Conservation (phyloP, 2,329 filamentous ascomycete genomes). For the Hymenoscyphus infarciens region DNA sequence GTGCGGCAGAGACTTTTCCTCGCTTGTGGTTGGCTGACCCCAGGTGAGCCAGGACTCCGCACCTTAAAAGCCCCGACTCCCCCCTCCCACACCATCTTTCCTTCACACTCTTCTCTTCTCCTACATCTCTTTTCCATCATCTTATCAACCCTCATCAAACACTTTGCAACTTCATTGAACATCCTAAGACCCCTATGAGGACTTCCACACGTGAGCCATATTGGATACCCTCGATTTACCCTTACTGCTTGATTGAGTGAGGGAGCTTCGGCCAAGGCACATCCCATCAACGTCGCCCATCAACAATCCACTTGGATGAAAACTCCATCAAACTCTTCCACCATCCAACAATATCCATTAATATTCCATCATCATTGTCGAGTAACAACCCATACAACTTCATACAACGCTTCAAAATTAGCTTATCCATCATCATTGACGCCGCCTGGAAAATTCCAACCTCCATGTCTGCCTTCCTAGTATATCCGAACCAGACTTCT, state of each 20-base stretch:
- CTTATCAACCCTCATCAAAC: slow-evolving; percentile 24
- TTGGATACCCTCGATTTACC: slow-evolving; percentile 34
- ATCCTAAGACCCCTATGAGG: slow-evolving; percentile 21
- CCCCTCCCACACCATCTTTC: slow-evolving; percentile 30
- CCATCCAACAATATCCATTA: slow-evolving; percentile 6
- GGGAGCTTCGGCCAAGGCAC: slow-evolving; percentile 26
- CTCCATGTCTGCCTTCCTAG: background rate
- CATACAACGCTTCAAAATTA: background rate
- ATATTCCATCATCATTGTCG: background rate
- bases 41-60: slow-evolving; percentile 13
- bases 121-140: slow-evolving; percentile 17
- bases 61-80: slow-evolving; percentile 31
- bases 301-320: slow-evolving; percentile 22
- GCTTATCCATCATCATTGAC: background rate
- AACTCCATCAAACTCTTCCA: slow-evolving; percentile 26
- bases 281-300: slow-evolving; percentile 23
- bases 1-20: slow-evolving; percentile 14
- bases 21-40: slow-evolving; percentile 20
- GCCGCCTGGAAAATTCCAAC: background rate
- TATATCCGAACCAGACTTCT: background rate
- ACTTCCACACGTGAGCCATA: slow-evolving; percentile 29
- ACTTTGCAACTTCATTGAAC: slow-evolving; percentile 26
- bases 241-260: slow-evolving; percentile 26
- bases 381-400: background rate
- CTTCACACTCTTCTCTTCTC: slow-evolving; percentile 28